Evolutionary conservation across 2,329 filamentous ascomycete species (phyloP), one percentile per base, ranked within the genome.

Genomic region (Periconia sp.): DNA sequence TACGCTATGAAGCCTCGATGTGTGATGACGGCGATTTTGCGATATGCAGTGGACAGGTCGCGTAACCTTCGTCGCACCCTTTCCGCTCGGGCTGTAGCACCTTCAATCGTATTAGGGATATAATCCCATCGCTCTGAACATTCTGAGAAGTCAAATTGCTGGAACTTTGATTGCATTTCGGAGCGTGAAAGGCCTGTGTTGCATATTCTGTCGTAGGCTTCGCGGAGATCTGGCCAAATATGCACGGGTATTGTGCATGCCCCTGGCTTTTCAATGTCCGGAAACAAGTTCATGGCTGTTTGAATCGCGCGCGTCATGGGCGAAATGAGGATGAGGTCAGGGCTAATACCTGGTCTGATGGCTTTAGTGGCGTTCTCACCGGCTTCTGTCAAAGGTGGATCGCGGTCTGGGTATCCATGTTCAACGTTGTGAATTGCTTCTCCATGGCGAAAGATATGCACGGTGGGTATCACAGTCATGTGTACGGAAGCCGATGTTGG

Each of bases 271-370:
- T 32, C 31, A 10, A 59, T 40, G 10, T 19, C 43, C 0, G 54
- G 50, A 17, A 59, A 56, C 4, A 57, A 40, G 24, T 56, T 57
- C 4, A 58, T 32, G 1, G 56, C 57, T 1, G 57, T 59, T 29
- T 61, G 46, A 11, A 61, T 46, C 4, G 56, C 56, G n/a, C 57
- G 50, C 9, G 49, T 59, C 49, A 59, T 57, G 19, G 56, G 54
- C 5, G 57, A 61, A 19, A 61, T 50, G 32, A 61, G 31, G 36
- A 61, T 46, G 3, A 61, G 26, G 18, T 59, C 49, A 16, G 57
- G 56, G 5, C 5, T 25, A 0, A 32, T 6, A 3, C 43, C 6
- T 6, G 54, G 34, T 7, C 39, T 38, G 18, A 54, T 49, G 10
- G 32, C 25, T 31, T 48, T 48, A 7, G 53, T 55, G 6, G 40